Conservation (phyloP, 768 basidiomycete genomes). For the Lentinus brumalis region DNA sequence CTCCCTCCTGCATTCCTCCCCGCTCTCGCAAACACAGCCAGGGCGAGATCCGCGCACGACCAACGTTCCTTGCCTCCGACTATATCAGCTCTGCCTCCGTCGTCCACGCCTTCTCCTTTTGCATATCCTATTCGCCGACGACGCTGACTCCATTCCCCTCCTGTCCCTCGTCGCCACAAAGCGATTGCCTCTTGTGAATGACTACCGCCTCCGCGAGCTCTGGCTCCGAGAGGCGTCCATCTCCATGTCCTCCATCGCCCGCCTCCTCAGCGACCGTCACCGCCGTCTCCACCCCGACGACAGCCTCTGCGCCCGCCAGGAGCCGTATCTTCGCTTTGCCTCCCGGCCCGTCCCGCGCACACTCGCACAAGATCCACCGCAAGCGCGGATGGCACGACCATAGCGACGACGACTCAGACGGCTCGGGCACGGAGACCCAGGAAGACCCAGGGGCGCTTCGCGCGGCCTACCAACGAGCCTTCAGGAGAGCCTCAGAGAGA, state of each 20-base stretch:
- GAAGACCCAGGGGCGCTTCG: conserved; percentile 31
- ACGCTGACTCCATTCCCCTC: not conserved
- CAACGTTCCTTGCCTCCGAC: conserved; percentile 12
- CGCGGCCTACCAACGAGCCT: conserved; percentile 24
- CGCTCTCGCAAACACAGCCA: not conserved
- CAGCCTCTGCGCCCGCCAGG: conserved; percentile 29
- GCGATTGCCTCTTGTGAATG: conserved; percentile 20
- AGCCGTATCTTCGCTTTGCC: conserved; percentile 31
- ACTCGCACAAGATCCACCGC: conserved; percentile 29
- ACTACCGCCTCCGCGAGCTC: conserved; percentile 26
- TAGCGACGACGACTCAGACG: conserved; percentile 42
- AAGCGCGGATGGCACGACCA: conserved; percentile 29
- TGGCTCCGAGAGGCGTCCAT: conserved; percentile 24
- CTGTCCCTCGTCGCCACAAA: conserved; percentile 1
- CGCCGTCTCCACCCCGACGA: conserved; percentile 41
- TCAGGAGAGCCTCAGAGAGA: conserved; percentile 27
- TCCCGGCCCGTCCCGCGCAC: conserved; percentile 22
- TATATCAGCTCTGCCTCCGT: conserved; percentile 13
- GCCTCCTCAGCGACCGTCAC: conserved; percentile 46
- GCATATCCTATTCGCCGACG: conserved; percentile 6
- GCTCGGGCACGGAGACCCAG: conserved; percentile 46
- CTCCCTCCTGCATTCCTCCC: not conserved
- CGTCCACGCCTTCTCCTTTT: conserved; percentile 13
- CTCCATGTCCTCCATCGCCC: conserved; percentile 48
- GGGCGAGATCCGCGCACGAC: conserved; percentile 14